phyloP scores from a whole-genome alignment of 202 grass and related monocot genomes.

The Carex sylvatica region DNA sequence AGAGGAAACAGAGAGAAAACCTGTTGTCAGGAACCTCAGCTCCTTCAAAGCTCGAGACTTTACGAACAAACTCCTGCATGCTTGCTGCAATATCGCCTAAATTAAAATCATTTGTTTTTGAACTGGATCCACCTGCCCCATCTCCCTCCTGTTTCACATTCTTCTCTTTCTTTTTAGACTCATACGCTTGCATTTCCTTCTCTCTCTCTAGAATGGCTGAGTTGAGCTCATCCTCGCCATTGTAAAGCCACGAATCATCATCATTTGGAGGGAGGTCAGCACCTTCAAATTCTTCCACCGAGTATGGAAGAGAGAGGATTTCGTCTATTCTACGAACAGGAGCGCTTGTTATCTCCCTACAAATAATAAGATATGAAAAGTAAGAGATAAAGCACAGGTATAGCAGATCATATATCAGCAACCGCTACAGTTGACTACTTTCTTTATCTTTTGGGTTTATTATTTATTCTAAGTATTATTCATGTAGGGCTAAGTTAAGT shows the following conservation, averaged over 20 bases:
- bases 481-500: background rate
- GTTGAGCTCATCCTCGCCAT: constrained; percentile 80
- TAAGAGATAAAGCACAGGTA: constrained; percentile 9
- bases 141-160: constrained; percentile 41
- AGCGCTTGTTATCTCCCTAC: constrained; percentile 74
- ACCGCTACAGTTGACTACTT: background rate
- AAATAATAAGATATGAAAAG: constrained; percentile 12
- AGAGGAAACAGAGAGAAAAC: constrained; percentile 33
- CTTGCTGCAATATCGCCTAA: constrained; percentile 67
- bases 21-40: constrained; percentile 80
- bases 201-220: constrained; percentile 63
- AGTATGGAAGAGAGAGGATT: constrained; percentile 65
- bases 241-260: constrained; percentile 74
- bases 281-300: constrained; percentile 51
- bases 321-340: constrained; percentile 74
- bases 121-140: constrained; percentile 34
- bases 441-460: background rate
- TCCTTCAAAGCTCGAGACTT: constrained; percentile 92
- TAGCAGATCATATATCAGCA: background rate
- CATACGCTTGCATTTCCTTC: constrained; percentile 80
- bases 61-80: constrained; percentile 86
- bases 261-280: constrained; percentile 56
- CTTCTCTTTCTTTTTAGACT: constrained; percentile 60
- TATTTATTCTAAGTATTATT: background rate
- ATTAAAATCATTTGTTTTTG: constrained; percentile 54